Percentiles rank a stretch among this genome's conserved stretches.
Conservation (phyloP, 1,284 basidiomycete species). For the Austroboletus niveus region DNA sequence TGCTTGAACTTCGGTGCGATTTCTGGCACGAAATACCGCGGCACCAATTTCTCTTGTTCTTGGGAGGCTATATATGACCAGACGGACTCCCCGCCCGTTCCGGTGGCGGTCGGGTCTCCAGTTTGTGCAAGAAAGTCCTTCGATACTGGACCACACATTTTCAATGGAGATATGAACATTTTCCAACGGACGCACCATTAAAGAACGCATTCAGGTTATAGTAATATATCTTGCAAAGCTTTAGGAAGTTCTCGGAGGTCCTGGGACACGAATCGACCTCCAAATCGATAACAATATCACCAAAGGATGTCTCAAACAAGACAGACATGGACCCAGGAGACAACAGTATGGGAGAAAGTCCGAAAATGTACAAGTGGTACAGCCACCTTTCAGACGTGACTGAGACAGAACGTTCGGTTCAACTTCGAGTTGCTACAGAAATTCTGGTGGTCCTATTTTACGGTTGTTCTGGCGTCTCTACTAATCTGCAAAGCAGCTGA, state of each 20-base stretch:
- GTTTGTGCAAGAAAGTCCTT: slow-evolving; percentile 96
- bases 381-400: neutral
- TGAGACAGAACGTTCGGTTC: too few species aligned
- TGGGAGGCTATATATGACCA: slow-evolving; percentile 70
- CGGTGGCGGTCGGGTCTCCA: slow-evolving; percentile 94
- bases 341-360: neutral
- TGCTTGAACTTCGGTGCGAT: slow-evolving; percentile 83
- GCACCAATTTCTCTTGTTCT: slow-evolving; percentile 37
- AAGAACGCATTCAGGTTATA: slow-evolving; percentile 97
- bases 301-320: slow-evolving; percentile 92
- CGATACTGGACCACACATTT: slow-evolving; percentile 53
- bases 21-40: slow-evolving; percentile 85
- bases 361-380: neutral
- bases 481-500: too few species aligned
- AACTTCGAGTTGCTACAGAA: too few species aligned
- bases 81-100: slow-evolving; percentile 87
- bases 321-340: slow-evolving; percentile 69
- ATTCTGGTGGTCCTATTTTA: too few species aligned
- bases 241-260: slow-evolving; percentile 94
- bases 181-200: slow-evolving; percentile 65
- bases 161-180: neutral
- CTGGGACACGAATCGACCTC: slow-evolving; percentile 90
- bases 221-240: slow-evolving; percentile 95
- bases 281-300: slow-evolving; percentile 94
- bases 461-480: too few species aligned